A percentile compares a stretch with the other conserved stretches of the same genome.
These are phyloP conservation scores for Ilyonectria sp. DNA, from an alignment of 2,329 filamentous ascomycete genomes.

Conservation along the genomic window DNA sequence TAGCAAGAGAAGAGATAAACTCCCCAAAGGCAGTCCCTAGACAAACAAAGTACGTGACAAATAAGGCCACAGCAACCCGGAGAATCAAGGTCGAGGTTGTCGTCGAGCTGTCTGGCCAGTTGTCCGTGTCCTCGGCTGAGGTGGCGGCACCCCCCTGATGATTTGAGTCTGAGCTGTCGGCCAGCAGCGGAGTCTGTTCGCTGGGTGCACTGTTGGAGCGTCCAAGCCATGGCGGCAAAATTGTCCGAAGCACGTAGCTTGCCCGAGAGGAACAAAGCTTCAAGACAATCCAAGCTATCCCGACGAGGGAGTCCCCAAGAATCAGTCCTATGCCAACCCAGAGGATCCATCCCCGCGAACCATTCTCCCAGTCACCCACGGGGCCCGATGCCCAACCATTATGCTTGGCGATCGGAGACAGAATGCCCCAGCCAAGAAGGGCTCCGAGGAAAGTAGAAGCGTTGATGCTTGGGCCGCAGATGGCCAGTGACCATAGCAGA, in stretches of 20 bases:
- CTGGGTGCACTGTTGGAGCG: not conserved
- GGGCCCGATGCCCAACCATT: conserved; percentile 87
- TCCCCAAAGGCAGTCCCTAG: conserved; percentile 3
- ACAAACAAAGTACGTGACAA: conserved; percentile 3
- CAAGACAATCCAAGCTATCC: conserved; percentile 4
- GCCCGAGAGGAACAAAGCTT: not conserved
- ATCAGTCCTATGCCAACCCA: conserved; percentile 70
- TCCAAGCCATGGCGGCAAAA: no score
- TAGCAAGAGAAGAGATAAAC: not conserved
- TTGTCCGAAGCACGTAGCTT: no score
- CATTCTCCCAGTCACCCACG: conserved; percentile 85
- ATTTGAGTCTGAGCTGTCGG: not conserved
- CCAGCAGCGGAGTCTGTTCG: not conserved
- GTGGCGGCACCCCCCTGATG: no score
- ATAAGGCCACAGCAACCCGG: not conserved
- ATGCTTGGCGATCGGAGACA: conserved; percentile 86
- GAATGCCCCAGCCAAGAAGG: conserved; percentile 84
- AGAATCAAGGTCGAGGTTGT: not conserved
- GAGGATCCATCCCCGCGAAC: conserved; percentile 96
- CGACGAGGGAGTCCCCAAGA: not conserved
- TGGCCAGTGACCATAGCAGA: not conserved
- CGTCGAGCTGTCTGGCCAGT: conserved; percentile 3
- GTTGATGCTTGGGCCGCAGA: conserved; percentile 78
- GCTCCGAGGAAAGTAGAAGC: conserved; percentile 91
- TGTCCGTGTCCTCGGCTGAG: not conserved